Evolutionary conservation across 1,284 basidiomycete genomes (phyloP), one percentile per base, ranked within the genome.

Genomic region (Microbotryomycetes sp.): DNA sequence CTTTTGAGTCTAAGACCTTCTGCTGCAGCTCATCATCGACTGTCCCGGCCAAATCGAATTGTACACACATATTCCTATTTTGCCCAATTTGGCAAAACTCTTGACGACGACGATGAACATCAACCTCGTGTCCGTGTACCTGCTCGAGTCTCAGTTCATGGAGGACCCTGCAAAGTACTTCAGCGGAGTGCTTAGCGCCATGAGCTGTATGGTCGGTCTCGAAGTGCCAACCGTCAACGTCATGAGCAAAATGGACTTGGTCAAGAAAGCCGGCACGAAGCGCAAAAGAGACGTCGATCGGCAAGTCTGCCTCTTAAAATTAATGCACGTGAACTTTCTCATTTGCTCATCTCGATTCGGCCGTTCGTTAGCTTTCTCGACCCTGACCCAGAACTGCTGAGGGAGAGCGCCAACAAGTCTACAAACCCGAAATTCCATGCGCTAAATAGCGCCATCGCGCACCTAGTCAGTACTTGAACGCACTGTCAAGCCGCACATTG

Each of bases 21-120:
- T n/a, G 11, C 24, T 21, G 47, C 59, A 68, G 67, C 82, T 99
- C 51, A 86, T 99, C 69, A 87, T 99, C 67, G 96, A 99, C 78
- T 98, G 96, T 73, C 96, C 96, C 66, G 93, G 92, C 45, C 96
- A 99, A 78, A 99, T 99, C 70, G 96, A 99, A 78, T 82, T 99
- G 11, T 98, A 98, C 77, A 98, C 96, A 0, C 96, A 99, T 76
- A 91, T 97, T 71, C 91, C 93, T 0, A 89, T 99, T 73, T 84
- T 99, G 50, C 91, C 94, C 1, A 85, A 86, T 5, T 84, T 99
- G 53, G 87, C 91, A 45, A 82, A 84, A 64, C 76, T 80, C 67
- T 76, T 83, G 16, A 71, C 74, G 13, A 69, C 74, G 78, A 86
- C 73, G 78, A 79, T 92, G 71, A 83, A 85, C 46, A 83, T 94